Base-by-base conservation (phyloP, 2,329 filamentous ascomycete genomes). In the Cyphellophora attinorum region DNA sequence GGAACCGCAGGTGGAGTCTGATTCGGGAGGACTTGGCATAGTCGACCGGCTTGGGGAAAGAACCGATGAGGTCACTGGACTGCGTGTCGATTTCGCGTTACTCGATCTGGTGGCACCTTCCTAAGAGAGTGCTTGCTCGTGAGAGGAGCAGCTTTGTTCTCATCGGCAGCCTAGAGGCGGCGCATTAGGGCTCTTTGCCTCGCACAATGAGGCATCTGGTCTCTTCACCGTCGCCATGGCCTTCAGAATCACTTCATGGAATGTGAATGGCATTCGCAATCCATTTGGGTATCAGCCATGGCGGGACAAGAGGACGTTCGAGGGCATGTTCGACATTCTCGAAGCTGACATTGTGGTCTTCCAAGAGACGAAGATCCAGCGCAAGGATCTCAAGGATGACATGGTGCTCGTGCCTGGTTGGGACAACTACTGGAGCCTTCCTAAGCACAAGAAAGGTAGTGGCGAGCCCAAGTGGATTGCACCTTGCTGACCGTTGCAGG, bases 371-470 rank as follows among this genome's bases (percentile, higher is more conserved):
- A 98, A 96, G 61, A 95, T 96, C 27, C 91, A 96, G 54, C 74
- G 81, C 38, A 94, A 94, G 55, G 88, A 95, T 48, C 66, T 98
- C 2, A 72, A 70, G 27, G 91, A 96, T 68, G 91, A 96, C 49
- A 96, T 96, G 85, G 88, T 96, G 6, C 66, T 96, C 19, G 77
- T 96, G 0, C 78, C 84, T 0, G 91, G 91, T 10, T 98, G 89
- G 89, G 91, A 98, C 55, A 88, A 88, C 45, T 94, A 81, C 60
- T 95, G 95, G 61, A 95, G 86, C 55, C 67, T 98, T 15, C 91
- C 91, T 0, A 85, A 80, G 54, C 72, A 93, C 53, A 96, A 96
- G 58, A 96, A 95, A 67, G 89, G 85, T 81, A 61, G 48, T 18
- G 21, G 21, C 23, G 17, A n/a, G 5, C 12, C 15, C 13, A 21